phyloP scores from a whole-genome alignment of 495 filamentous ascomycete genomes.

The Viridothelium virens region DNA sequence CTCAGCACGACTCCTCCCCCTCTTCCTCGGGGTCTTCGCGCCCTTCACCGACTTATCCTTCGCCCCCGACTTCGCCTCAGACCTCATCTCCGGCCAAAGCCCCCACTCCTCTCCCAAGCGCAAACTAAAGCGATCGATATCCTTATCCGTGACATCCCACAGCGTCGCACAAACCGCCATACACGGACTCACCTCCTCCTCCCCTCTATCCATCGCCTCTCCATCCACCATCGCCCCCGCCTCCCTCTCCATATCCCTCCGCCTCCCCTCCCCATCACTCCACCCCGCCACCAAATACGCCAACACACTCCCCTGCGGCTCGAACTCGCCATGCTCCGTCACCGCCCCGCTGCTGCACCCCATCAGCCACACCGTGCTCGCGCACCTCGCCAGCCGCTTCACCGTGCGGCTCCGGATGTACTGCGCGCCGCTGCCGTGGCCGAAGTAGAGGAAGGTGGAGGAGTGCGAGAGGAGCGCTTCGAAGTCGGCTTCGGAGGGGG shows the following conservation, averaged over 20 bases:
- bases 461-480: conserved; percentile 49
- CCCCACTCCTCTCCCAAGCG: conserved; percentile 79
- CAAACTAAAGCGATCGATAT: conserved; percentile 85
- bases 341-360: conserved; percentile 77
- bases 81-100: conserved; percentile 37
- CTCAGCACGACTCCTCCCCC: conserved; percentile 18
- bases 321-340: conserved; percentile 75
- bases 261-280: conserved; percentile 6
- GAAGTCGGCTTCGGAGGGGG: conserved; percentile 73
- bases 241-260: conserved; percentile 14
- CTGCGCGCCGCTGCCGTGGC: conserved; percentile 90
- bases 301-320: conserved; percentile 79
- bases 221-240: conserved; percentile 68
- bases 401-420: conserved; percentile 78
- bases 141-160: conserved; percentile 96
- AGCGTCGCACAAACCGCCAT: conserved; percentile 74
- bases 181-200: conserved; percentile 21
- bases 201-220: not conserved
- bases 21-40: conserved; percentile 24
- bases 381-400: conserved; percentile 62
- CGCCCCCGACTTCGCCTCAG: conserved; percentile 17
- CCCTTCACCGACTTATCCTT: conserved; percentile 11
- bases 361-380: conserved; percentile 80
- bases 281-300: conserved; percentile 80
- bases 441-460: conserved; percentile 82